These are phyloP conservation scores for Cladosporium oxysporum DNA, from an alignment of 2,329 filamentous ascomycete genomes.

Conservation along the genomic window DNA sequence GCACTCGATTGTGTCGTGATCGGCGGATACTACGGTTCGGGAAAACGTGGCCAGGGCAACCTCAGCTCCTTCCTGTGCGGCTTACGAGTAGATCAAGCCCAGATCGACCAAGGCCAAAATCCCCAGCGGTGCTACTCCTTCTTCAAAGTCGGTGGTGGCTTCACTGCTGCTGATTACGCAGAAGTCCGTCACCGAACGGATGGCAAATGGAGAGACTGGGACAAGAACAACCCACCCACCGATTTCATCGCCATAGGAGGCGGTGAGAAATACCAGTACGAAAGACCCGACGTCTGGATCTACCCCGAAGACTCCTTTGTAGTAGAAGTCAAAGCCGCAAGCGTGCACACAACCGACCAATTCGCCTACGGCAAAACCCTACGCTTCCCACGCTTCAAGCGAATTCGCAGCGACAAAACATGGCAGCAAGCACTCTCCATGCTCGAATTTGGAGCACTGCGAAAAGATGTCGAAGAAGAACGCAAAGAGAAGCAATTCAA, in stretches of 20 bases:
- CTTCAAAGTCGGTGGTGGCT: conserved; percentile 96
- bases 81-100: conserved; percentile 72
- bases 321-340: conserved; percentile 83
- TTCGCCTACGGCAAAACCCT: conserved; percentile 78
- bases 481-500: conserved; percentile 72
- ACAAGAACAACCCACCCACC: conserved; percentile 71
- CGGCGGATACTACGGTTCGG: conserved; percentile 90
- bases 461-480: conserved; percentile 68
- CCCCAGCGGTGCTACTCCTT: conserved; percentile 87
- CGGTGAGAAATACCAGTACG: conserved; percentile 66
- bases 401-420: conserved; percentile 74
- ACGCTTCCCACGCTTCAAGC: conserved; percentile 87
- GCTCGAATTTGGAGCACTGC: conserved; percentile 74
- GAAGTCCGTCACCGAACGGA: conserved; percentile 81
- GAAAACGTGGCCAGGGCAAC: conserved; percentile 71
- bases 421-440: conserved; percentile 81
- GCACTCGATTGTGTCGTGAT: conserved; percentile 86
- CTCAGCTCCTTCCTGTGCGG: conserved; percentile 91
- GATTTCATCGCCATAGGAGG: conserved; percentile 81
- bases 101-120: conserved; percentile 53
- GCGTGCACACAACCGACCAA: conserved; percentile 70
- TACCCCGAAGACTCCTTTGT: conserved; percentile 85
- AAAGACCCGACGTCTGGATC: conserved; percentile 91
- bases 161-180: conserved; percentile 80
- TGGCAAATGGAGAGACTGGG: conserved; percentile 89